phyloP scores from a whole-genome alignment of 2,329 filamentous ascomycete species.

The Cladophialophora immunda region DNA sequence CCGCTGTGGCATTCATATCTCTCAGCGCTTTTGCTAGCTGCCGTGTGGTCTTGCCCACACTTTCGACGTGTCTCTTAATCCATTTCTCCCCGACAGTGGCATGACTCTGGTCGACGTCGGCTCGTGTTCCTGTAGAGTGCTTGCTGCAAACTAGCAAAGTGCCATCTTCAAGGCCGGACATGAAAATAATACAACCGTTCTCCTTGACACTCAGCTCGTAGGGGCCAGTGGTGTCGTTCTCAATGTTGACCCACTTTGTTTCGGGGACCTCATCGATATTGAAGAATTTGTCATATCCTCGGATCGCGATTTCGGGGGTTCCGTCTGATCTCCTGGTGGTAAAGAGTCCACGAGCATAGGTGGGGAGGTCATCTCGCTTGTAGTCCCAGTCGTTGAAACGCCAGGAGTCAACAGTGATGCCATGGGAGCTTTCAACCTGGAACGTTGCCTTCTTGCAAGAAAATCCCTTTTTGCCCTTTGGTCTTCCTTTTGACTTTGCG shows the following conservation, averaged over 20 bases:
- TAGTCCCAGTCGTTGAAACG: constrained; percentile 95
- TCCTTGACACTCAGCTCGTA: constrained; percentile 98
- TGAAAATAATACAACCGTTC: constrained; percentile 99
- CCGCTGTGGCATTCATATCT: constrained; percentile 86
- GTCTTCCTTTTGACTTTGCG: constrained; percentile 58
- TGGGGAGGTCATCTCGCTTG: constrained; percentile 84
- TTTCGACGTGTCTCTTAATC: constrained; percentile 79
- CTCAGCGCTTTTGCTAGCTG: constrained; percentile 81
- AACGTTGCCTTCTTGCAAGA: constrained; percentile 85
- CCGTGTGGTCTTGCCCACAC: constrained; percentile 77
- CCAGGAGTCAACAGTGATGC: constrained; percentile 85
- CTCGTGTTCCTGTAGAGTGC: constrained; percentile 87
- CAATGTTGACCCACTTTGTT: constrained; percentile 84
- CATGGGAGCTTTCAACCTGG: constrained; percentile 69
- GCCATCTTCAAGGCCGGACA: constrained; percentile 87
- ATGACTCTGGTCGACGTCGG: constrained; percentile 78
- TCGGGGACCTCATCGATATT: constrained; percentile 83
- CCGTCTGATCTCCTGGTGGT: constrained; percentile 75
- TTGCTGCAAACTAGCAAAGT: constrained; percentile 98
- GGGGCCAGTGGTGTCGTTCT: constrained; percentile 78
- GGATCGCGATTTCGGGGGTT: constrained; percentile 78
- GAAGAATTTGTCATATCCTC: constrained; percentile 99
- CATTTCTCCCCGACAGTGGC: constrained; percentile 82
- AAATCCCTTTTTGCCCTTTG: constrained; percentile 65
- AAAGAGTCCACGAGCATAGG: constrained; percentile 92